phyloP scores from a whole-genome alignment of 1,139 yeast species.

The Pichia sp. region DNA sequence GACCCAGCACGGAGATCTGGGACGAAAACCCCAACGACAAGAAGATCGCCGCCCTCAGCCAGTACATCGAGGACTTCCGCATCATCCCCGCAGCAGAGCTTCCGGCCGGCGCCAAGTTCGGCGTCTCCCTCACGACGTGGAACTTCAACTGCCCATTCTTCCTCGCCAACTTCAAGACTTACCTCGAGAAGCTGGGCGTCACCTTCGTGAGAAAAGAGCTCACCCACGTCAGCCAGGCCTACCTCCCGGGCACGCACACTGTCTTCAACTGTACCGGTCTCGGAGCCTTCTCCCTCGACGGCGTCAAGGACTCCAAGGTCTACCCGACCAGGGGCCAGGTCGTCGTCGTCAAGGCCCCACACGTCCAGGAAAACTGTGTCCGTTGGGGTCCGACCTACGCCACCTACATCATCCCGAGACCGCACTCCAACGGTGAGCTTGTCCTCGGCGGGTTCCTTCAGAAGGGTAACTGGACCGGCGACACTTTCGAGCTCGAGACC shows the following conservation, averaged over 20 bases:
- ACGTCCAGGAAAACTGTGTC: slow-evolving; percentile 43
- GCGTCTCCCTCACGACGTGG: slow-evolving; percentile 55
- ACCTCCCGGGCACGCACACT: slow-evolving; percentile 35
- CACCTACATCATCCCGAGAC: slow-evolving; percentile 67
- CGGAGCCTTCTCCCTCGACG: slow-evolving; percentile 54
- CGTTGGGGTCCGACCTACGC: slow-evolving; percentile 53
- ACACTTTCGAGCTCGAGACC: slow-evolving; percentile 50
- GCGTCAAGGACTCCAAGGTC: slow-evolving; percentile 50
- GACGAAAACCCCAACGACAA: slow-evolving; percentile 41
- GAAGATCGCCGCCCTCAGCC: slow-evolving; percentile 42
- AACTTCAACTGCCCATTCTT: slow-evolving; percentile 66
- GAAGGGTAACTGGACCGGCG: slow-evolving; percentile 52
- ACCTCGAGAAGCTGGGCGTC: slow-evolving; percentile 46
- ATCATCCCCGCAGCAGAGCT: slow-evolving; percentile 35
- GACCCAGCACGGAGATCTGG: slow-evolving; percentile 54
- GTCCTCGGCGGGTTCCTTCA: slow-evolving; percentile 68
- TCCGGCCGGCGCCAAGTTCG: slow-evolving; percentile 49
- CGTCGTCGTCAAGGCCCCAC: slow-evolving; percentile 57
- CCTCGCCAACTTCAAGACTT: slow-evolving; percentile 41
- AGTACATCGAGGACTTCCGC: slow-evolving; percentile 44
- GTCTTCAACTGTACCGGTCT: slow-evolving; percentile 71
- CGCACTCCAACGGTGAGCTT: slow-evolving; percentile 55
- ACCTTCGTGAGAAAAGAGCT: slow-evolving; percentile 41
- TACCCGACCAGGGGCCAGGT: slow-evolving; percentile 71
- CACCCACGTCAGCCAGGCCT: slow-evolving; percentile 54